Base-by-base conservation (phyloP, 768 basidiomycete species). In the Thelephora aurantiotincta region DNA sequence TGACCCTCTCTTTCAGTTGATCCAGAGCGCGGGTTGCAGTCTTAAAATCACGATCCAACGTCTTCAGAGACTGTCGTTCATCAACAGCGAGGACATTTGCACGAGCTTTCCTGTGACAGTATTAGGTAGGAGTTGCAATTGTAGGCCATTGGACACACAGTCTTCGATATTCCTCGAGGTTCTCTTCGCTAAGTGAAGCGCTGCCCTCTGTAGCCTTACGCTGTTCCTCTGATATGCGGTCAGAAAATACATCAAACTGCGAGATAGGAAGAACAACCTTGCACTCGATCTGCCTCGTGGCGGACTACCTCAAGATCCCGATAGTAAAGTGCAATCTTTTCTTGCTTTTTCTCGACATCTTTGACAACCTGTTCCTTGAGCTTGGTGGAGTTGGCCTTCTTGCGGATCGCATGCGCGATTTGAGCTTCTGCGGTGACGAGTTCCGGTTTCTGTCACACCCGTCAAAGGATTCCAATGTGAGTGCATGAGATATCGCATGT, bases 51-150 rank as follows among this genome's bases (percentile, higher is more conserved):
- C 93, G 79, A 12, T 71, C 71, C 6, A 93, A 72, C 0, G 78
- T 74, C 51, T 93, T 88, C 0, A 96, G 72, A 5, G 79, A 70
- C 56, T 96, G 91, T 1, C 96, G 82, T 62, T 97, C 92, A 26
- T 81, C 76, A 1, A 91, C 79, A 0, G 89, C 90, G 33, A 84
- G 74, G 2, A 84, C 64, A 52, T 80, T 87, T 13, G 92, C 84
- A 6, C 73, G 66, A 0, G 80, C 78, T 66, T 94, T 92, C 35
- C 92, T 94, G 52, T 20, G 22, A 23, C 13, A 20, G 13, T 23
- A 49, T 45, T 35, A 36, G 1, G 38, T 34, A 12, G 59, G 58
- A 61, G 36, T 37, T 54, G 49, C 6, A 55, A 20, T 7, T 11
- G 18, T 41, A 56, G 47, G 11, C 16, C 20, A 36, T 37, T 48